A percentile compares a stretch with the other conserved stretches of the same genome.
Evolutionary conservation across 352 stramenopile genomes (phyloP).

Genomic region (Pythium dissotocum): DNA sequence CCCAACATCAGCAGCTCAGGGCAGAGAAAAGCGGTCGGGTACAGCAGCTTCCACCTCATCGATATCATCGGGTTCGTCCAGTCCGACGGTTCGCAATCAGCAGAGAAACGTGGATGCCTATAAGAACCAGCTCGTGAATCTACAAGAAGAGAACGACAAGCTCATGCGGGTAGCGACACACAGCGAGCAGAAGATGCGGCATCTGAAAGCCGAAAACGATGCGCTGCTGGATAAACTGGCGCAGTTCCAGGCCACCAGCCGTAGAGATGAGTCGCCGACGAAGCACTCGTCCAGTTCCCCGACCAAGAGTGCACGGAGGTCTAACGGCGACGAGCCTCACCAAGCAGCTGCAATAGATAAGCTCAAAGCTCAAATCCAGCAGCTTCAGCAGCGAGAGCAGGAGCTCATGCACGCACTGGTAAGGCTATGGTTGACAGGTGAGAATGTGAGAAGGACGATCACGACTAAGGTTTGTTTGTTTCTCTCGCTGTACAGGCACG

Average conservation of each 20-base stretch:
- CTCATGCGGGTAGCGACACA: slow-evolving; percentile 33
- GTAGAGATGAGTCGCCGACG: slow-evolving; percentile 11
- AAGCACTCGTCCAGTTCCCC: slow-evolving; percentile 25
- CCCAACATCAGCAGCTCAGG: slow-evolving; percentile 6
- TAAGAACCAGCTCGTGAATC: slow-evolving; percentile 53
- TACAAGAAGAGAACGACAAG: slow-evolving; percentile 71
- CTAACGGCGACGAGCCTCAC: neutral
- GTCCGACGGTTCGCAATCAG: slow-evolving; percentile 22
- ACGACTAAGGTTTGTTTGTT: neutral
- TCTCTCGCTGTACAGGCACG: slow-evolving; percentile 34
- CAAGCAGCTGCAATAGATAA: slow-evolving; percentile 28
- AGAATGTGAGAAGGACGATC: neutral
- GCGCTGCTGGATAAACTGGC: slow-evolving; percentile 33
- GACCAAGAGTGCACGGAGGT: slow-evolving; percentile 15
- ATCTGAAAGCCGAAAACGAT: slow-evolving; percentile 56
- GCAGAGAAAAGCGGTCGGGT: slow-evolving; percentile 8
- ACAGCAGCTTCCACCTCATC: slow-evolving; percentile 13
- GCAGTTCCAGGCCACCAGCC: slow-evolving; percentile 13
- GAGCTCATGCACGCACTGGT: slow-evolving; percentile 84
- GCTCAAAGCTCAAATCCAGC: slow-evolving; percentile 58
- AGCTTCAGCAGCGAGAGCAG: slow-evolving; percentile 75
- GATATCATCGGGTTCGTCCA: slow-evolving; percentile 14
- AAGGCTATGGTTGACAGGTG: slow-evolving; percentile 14
- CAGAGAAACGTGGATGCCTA: slow-evolving; percentile 29
- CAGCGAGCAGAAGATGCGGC: slow-evolving; percentile 33